Base-by-base conservation (phyloP, 768 basidiomycete species). In the Strobilomyces echinocephalus region DNA sequence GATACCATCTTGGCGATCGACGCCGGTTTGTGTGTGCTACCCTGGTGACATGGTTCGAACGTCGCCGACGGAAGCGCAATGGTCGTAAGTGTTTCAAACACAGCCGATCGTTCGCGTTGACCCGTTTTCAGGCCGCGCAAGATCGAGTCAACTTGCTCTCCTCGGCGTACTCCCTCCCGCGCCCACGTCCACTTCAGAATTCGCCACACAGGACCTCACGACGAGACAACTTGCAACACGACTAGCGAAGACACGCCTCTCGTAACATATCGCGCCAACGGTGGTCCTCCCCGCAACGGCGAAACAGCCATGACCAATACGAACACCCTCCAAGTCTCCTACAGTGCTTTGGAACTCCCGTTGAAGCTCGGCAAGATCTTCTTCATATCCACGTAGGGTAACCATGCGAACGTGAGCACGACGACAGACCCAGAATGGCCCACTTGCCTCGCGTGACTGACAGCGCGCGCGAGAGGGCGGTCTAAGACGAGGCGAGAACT, bases 1-100 rank as follows among this genome's bases (percentile, higher is more conserved):
- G 81, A 82, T 52, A 70, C 73, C 8, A 76, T 83, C 57, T 46
- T 82, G 35, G 79, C 77, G 0, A 72, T 81, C 40, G 81, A 83
- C 59, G 73, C 69, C 16, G 61, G 61, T 52, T 71, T 56, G 1
- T 4, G 20, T 18, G 8, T 18, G 38, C 7, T 11, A 20, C 18
- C 16, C 11, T 11, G 4, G 10, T 43, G 8, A 35, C 33, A n/a
- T 47, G 15, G 48, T 4, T n/a, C 54, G 14, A 56, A 65, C 28
- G 11, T 66, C 20, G 58, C 63, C 1, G 55, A 60, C 5, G 70
- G 63, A 8, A 63, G 52, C 28, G 51, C 68, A 15, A 34, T 68
- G 56, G 58, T 69, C 28, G 68, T 64, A n/a, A 60, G 64, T 52
- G 15, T 45, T 31, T 21, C 21, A 26, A 26, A 11, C 26, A 9